Evolutionary conservation across 2,329 filamentous ascomycete species (phyloP).

Genomic region (Ophiostoma himal-ulmi): DNA sequence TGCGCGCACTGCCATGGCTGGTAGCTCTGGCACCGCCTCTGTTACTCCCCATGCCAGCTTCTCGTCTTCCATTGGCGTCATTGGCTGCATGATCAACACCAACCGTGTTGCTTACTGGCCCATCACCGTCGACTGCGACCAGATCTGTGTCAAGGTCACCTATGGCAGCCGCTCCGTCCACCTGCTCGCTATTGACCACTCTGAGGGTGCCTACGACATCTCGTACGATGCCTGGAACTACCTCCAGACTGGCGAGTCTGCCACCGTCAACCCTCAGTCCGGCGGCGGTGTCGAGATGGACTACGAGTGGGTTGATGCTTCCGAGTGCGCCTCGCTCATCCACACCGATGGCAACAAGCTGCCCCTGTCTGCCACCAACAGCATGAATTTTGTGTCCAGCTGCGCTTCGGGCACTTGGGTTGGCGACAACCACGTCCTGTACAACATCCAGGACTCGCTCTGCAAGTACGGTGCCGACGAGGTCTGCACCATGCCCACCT

Average conservation of each 20-base stretch:
- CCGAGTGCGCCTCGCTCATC: constrained; percentile 47
- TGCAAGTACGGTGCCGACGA: constrained; percentile 49
- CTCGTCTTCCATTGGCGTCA: constrained; percentile 52
- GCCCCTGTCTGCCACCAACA: constrained; percentile 51
- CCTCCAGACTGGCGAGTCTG: constrained; percentile 46
- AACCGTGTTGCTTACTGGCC: constrained; percentile 60
- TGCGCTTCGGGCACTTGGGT: constrained; percentile 47
- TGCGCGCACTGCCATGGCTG: constrained; percentile 23
- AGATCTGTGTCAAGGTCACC: constrained; percentile 51
- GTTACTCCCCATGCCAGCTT: constrained; percentile 53
- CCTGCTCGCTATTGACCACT: constrained; percentile 54
- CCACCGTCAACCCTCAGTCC: constrained; percentile 39
- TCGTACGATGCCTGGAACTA: constrained; percentile 57
- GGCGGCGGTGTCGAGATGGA: constrained; percentile 49
- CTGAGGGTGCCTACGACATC: constrained; percentile 53
- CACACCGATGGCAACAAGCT: constrained; percentile 45
- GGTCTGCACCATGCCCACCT: constrained; percentile 38
- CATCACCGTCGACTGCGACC: constrained; percentile 45
- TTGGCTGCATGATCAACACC: constrained; percentile 56
- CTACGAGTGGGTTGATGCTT: constrained; percentile 44
- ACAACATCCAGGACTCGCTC: constrained; percentile 48
- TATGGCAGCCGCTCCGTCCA: constrained; percentile 46
- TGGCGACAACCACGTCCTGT: constrained; percentile 46
- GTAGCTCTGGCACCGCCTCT: constrained; percentile 27
- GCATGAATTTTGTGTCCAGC: constrained; percentile 48